Evolutionary conservation across 192 early-diverging fungal species (phyloP), one percentile per base, ranked within the genome.

Genomic region (Entomortierella lignicola): DNA sequence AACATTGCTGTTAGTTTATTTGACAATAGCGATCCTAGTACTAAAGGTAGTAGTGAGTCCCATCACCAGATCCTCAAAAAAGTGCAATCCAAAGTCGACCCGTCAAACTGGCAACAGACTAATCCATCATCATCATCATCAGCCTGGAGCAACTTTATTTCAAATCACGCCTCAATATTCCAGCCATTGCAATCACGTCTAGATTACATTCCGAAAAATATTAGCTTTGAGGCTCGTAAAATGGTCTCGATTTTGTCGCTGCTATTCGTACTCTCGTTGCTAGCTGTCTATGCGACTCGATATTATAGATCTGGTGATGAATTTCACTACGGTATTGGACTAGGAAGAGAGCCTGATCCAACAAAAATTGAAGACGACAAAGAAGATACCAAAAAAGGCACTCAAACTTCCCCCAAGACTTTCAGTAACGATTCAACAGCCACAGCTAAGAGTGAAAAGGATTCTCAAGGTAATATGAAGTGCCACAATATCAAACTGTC

Each of bases 1-100:
- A 71, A 29, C 43, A 37, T 48, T 2, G 67, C 50, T 7, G n/a
- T 60, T 41, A 56, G 32, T 31, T 25, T 55, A 6, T 44, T 55
- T 8, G 51, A 55, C 13, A 55, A 37, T 29, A 20, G 34, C 5
- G 39, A 53, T 56, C 1, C 1, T 6, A 56, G 34, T 47, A 15
- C 5, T 15, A 12, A 47, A 20, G 15, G 44, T 47, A 3, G 17
- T 15, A 20, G 44, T 2, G 15, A 20, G 17, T 20, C 20, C 2
- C 17, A 47, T 20, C 15, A 47, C 15, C 12, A 47, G 2, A 20
- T 47, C 17, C 12, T 47, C 12, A 15, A 47, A 47, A 47, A 47
- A 20, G 2, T 47, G 17, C 12, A 47, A 20, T 20, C 12, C 44
- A 10, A 7, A 10, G 34, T 37, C 34, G 10, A 37, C 34, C 34